Conservation (phyloP, 1,139 yeast species). For the Schizosaccharomyces versatilis region DNA sequence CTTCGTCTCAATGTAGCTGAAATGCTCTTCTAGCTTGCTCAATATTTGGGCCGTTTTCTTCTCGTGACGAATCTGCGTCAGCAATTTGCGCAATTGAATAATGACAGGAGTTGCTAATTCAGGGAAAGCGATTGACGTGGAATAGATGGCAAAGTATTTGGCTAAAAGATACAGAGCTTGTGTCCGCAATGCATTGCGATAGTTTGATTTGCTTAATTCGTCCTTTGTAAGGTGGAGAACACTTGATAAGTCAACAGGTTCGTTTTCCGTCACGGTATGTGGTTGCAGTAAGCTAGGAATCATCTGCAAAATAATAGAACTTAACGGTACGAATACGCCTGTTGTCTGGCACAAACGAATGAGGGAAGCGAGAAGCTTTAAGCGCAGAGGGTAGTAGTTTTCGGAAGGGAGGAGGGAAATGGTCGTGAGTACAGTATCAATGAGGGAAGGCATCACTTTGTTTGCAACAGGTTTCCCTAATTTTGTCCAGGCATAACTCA, state of each 20-base stretch:
- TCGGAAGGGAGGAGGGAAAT: conserved; percentile 79
- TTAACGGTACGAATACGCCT: conserved; percentile 78
- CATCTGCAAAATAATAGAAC: conserved; percentile 66
- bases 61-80: neutral
- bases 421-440: conserved; percentile 84
- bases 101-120: conserved; percentile 76
- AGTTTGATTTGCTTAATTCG: neutral
- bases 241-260: neutral
- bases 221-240: neutral
- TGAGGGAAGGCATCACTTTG: conserved; percentile 77
- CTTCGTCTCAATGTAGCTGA: conserved; percentile 40
- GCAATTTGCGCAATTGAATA: conserved; percentile 29
- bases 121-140: conserved; percentile 81
- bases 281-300: neutral
- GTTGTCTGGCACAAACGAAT: conserved; percentile 67
- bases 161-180: conserved; percentile 61
- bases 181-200: neutral
- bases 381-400: conserved; percentile 82
- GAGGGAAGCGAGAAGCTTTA: conserved; percentile 63
- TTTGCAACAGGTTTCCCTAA: conserved; percentile 30
- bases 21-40: conserved; percentile 61
- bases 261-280: too few relatives aligned
- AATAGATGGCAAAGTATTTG: conserved; percentile 64
- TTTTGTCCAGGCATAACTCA: conserved; percentile 27
- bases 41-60: conserved; percentile 24